These are phyloP conservation scores for Cyclotella kingstonii DNA, from an alignment of 108 stramenopile genomes.

Conservation along the genomic window DNA sequence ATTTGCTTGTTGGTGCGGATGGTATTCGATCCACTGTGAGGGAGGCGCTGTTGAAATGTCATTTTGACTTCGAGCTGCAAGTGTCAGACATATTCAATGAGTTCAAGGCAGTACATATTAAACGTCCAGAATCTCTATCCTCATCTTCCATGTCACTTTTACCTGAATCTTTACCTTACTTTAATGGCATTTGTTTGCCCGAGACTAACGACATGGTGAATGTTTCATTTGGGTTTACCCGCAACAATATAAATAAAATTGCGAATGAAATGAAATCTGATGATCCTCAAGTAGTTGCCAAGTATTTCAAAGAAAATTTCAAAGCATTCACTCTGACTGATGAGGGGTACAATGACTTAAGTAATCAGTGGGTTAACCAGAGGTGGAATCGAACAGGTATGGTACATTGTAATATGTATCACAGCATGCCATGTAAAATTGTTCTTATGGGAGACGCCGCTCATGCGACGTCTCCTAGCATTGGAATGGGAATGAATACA, in stretches of 20 bases:
- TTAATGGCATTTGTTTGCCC: conserved; percentile 49
- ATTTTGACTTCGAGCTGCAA: conserved; percentile 46
- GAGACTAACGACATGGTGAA: conserved; percentile 53
- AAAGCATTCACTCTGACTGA: conserved; percentile 47
- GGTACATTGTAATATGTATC: conserved; percentile 59
- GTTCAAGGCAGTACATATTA: conserved; percentile 60
- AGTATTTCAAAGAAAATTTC: conserved; percentile 48
- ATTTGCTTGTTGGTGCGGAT: conserved; percentile 57
- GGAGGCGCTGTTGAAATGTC: conserved; percentile 49
- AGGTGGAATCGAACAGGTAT: conserved; percentile 56
- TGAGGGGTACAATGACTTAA: conserved; percentile 43
- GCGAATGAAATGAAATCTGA: conserved; percentile 41
- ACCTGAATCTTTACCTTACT: conserved; percentile 32
- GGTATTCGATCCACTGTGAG: conserved; percentile 53
- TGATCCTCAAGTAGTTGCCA: conserved; percentile 42
- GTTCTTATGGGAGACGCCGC: conserved; percentile 55
- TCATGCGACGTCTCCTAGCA: conserved; percentile 54
- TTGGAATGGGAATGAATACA: conserved; percentile 71
- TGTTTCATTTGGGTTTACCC: conserved; percentile 33
- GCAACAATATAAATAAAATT: conserved; percentile 18
- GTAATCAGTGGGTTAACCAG: conserved; percentile 50
- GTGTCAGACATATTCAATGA: conserved; percentile 49
- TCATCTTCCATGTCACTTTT: conserved; percentile 23
- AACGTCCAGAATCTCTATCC: conserved; percentile 12
- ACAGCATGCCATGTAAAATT: conserved; percentile 25